Evolutionary conservation across 441 rosid genomes (phyloP), one percentile per base, ranked within the genome.

Genomic region (Corymbia citriodora): DNA sequence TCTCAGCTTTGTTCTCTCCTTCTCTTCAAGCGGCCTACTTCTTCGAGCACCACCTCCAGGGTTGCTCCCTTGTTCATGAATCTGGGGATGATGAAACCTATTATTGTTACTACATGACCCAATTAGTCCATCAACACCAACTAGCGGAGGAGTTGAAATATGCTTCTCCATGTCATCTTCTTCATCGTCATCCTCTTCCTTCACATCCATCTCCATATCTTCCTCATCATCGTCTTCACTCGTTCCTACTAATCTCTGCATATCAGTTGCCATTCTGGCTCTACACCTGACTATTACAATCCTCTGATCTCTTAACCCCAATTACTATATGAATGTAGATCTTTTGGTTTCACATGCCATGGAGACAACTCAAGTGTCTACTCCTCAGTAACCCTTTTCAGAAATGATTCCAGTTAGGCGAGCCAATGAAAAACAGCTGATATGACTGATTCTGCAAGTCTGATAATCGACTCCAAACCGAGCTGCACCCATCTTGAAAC

Each of bases 1-100:
- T 90, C 99, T 96, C 87, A 98, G 92, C 95, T 98, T 98, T 3
- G 99, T 98, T 92, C 99, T 94, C 94, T 98, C 99, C 92, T 98
- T 98, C 92, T 98, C 99, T 94, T 97, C 99, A 16, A 95, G 82
- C 45, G 99, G 99, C 89, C 99, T 95, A 87, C 96, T 93, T 93
- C 98, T 97, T 65, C 99, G 97, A 88, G 92, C 90, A 85, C 96
- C 97, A 88, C 94, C 97, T 87, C 97, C 97, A 11, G 98, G 96
- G 88, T 95, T 96, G 87, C 97, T 92, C 68, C 93, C 95, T 93
- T 97, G 98, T 86, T 97, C 99, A 87, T 97, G 97, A 93, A 95
- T 91, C 87, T 95, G 95, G 89, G 94, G 95, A 93, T 93, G 93
- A 89, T 94, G 95, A 92, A 96, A 95, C 92, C 94, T 97, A 87